A percentile compares a stretch with the other conserved stretches of the same genome.
Conservation (phyloP, 441 rosid genomes). For the Gossypium laxum region DNA sequence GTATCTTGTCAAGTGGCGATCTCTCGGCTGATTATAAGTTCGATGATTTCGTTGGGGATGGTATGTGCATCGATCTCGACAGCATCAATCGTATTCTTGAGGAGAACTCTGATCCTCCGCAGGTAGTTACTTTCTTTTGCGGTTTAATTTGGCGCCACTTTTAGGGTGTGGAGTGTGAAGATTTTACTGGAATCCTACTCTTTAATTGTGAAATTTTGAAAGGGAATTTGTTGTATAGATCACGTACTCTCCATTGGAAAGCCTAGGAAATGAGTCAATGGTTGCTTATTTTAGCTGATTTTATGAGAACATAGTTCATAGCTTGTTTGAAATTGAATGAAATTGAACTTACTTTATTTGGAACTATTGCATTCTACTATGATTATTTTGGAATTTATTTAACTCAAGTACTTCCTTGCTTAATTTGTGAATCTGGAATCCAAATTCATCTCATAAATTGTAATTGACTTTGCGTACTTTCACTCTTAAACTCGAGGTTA, state of each 20-base stretch:
- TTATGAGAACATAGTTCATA: not conserved
- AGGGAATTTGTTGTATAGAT: not conserved
- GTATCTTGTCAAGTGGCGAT: conserved; percentile 12
- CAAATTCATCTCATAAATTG: not conserved
- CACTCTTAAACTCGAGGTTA: not conserved
- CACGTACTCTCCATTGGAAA: not conserved
- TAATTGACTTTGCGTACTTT: not conserved
- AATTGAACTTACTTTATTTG: not conserved
- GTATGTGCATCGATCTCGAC: conserved; percentile 39
- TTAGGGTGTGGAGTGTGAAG: not conserved
- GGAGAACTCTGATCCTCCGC: conserved; percentile 30
- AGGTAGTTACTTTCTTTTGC: conserved; percentile 28
- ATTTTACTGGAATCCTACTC: not conserved
- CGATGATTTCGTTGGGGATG: conserved; percentile 30
- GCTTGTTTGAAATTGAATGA: not conserved
- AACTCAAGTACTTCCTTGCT: not conserved
- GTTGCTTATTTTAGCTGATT: not conserved
- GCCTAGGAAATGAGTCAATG: not conserved
- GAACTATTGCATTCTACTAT: not conserved
- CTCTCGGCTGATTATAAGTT: conserved; percentile 18
- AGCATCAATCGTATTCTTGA: conserved; percentile 33
- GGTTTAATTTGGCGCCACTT: not conserved
- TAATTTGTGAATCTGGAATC: not conserved
- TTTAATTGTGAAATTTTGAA: not conserved
- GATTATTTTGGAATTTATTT: not conserved